These are phyloP conservation scores for Candida anglica DNA, from an alignment of 805 yeast genomes.

Conservation along the genomic window DNA sequence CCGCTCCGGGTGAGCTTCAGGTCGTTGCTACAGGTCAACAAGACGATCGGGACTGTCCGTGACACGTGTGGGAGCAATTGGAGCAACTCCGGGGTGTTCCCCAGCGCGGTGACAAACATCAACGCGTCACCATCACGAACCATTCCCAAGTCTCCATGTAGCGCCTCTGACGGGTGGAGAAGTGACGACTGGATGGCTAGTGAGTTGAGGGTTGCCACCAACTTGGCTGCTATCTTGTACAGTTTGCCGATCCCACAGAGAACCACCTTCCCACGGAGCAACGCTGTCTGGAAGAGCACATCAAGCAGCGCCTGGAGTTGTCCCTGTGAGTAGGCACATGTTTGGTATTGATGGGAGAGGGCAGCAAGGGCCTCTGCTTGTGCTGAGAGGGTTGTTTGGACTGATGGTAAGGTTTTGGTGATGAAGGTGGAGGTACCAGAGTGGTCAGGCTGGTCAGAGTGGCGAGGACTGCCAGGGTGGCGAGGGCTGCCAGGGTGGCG, in stretches of 20 bases:
- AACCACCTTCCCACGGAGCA: conserved; percentile 62
- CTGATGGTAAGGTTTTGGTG: conserved; percentile 35
- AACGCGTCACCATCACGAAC: conserved; percentile 56
- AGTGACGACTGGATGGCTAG: conserved; percentile 63
- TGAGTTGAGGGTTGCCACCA: conserved; percentile 80
- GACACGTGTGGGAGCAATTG: conserved; percentile 57
- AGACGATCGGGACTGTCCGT: conserved; percentile 46
- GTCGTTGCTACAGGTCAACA: conserved; percentile 60
- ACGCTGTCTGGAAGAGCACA: conserved; percentile 21
- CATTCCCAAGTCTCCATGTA: conserved; percentile 86
- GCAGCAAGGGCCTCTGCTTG: conserved; percentile 48
- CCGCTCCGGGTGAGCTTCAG: conserved; percentile 52
- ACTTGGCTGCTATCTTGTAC: conserved; percentile 70
- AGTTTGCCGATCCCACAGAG: conserved; percentile 85
- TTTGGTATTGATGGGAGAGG: conserved; percentile 42
- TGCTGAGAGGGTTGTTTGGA: conserved; percentile 34
- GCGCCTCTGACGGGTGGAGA: conserved; percentile 82
- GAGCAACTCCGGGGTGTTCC: conserved; percentile 75
- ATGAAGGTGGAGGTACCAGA: too few species aligned
- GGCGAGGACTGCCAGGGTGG: too few species aligned
- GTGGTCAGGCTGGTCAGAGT: too few species aligned
- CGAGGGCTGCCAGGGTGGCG: too few species aligned
- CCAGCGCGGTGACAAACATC: conserved; percentile 72
- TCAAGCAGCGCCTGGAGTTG: conserved; percentile 43
- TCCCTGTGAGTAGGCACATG: conserved; percentile 41